phyloP scores from a whole-genome alignment of 2,329 filamentous ascomycete species.

The Sporothrix sp. region DNA sequence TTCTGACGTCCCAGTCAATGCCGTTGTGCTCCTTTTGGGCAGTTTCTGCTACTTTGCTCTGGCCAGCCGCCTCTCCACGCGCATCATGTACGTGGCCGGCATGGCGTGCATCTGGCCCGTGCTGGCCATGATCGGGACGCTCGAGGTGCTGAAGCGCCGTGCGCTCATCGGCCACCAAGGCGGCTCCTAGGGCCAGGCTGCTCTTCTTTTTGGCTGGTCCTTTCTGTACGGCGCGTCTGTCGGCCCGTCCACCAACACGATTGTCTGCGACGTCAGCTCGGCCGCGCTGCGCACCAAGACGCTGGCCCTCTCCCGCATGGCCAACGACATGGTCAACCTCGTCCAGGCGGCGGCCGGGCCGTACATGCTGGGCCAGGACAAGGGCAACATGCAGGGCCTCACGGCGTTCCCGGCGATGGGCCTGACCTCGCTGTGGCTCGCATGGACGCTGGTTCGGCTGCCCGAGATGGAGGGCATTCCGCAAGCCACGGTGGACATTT shows the following conservation, averaged over 20 bases:
- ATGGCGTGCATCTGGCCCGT: constrained; percentile 26
- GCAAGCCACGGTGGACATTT: constrained; percentile 17
- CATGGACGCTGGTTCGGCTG: constrained; percentile 16
- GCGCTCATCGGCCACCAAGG: constrained; percentile 19
- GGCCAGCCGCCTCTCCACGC: constrained; percentile 34
- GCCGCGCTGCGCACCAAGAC: constrained; percentile 18
- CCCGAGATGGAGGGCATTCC: constrained; percentile 18
- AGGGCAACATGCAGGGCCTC: constrained; percentile 16
- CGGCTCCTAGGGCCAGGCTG: constrained; percentile 31
- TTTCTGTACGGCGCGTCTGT: constrained; percentile 17
- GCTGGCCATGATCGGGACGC: constrained; percentile 34
- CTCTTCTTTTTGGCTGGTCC: constrained; percentile 36
- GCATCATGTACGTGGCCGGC: constrained; percentile 31
- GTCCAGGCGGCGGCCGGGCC: constrained; percentile 18
- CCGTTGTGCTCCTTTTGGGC: constrained; percentile 26
- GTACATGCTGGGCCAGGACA: constrained; percentile 17
- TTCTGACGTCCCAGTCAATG: constrained; percentile 13
- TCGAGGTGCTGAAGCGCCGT: constrained; percentile 30
- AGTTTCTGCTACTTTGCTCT: constrained; percentile 35
- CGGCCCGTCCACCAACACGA: constrained; percentile 16
- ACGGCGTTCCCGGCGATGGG: constrained; percentile 15
- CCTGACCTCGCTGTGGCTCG: constrained; percentile 10
- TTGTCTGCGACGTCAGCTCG: constrained; percentile 17
- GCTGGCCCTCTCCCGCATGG: constrained; percentile 14
- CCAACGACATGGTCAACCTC: constrained; percentile 17